Evolutionary conservation across 169 alveolate species (phyloP).

Genomic region (Perkinsus marinus): DNA sequence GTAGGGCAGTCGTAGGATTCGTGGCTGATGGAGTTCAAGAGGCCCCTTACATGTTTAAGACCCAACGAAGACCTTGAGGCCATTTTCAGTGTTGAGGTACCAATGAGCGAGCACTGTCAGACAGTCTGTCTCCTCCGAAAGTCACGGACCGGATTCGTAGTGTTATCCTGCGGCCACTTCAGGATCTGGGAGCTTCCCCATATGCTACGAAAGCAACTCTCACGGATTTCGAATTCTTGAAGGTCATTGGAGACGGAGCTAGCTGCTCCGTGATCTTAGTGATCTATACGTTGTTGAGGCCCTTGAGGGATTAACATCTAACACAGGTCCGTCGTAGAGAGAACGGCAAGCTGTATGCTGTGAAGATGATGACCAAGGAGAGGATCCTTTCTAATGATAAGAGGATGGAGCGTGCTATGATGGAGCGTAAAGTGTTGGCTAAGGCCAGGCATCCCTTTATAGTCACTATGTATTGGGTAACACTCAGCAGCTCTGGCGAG

Average conservation of each 20-base stretch:
- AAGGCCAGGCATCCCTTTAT: slow-evolving; percentile 63
- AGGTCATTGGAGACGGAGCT: not conserved
- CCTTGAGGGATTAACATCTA: not conserved
- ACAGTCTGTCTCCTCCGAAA: not conserved
- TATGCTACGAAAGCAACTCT: not conserved
- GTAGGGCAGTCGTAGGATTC: not conserved
- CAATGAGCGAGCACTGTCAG: too few relatives aligned
- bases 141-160: not conserved
- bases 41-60: not conserved
- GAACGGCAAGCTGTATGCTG: slow-evolving; percentile 45
- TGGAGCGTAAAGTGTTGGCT: slow-evolving; percentile 68
- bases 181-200: not conserved
- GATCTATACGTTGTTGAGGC: not conserved
- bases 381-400: slow-evolving; percentile 44
- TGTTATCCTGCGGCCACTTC: not conserved
- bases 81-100: not conserved
- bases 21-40: not conserved
- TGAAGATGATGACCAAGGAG: slow-evolving; percentile 54
- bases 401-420: slow-evolving; percentile 57
- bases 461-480: slow-evolving; percentile 17
- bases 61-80: not conserved
- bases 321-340: slow-evolving; percentile 35
- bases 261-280: not conserved
- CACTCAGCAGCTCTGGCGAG: not conserved
- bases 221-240: not conserved